Conservation (phyloP, 2,329 filamentous ascomycete species). For the Cryphonectria japonica region DNA sequence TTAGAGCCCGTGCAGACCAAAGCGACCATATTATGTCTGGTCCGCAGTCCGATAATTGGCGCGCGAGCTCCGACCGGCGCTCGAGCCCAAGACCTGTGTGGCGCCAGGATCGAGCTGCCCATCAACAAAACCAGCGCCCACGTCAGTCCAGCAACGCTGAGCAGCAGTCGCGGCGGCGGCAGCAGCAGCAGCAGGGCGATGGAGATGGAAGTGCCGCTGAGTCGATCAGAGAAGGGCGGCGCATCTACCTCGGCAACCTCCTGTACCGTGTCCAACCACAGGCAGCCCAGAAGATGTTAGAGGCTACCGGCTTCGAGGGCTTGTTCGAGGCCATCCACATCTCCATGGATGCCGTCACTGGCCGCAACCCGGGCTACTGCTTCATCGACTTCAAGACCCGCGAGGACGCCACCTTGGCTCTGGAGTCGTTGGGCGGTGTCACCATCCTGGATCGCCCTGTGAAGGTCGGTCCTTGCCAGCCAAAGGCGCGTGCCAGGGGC, state of each 20-base stretch:
- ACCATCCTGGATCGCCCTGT: constrained; percentile 61
- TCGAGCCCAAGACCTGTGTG: neutral
- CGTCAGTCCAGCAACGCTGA: neutral
- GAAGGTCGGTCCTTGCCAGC: constrained; percentile 67
- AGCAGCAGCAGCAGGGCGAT: neutral
- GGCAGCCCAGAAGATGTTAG: constrained; percentile 42
- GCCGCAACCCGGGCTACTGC: constrained; percentile 71
- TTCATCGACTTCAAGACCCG: constrained; percentile 50
- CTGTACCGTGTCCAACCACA: constrained; percentile 53
- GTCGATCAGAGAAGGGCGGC: constrained; percentile 36
- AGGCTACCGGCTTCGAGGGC: constrained; percentile 39
- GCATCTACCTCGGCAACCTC: constrained; percentile 69
- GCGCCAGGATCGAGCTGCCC: neutral
- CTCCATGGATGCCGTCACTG: constrained; percentile 68
- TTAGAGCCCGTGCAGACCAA: neutral
- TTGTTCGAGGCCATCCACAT: constrained; percentile 64
- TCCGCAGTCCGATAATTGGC: neutral
- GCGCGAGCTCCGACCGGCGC: neutral
- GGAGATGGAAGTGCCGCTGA: neutral
- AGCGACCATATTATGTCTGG: neutral
- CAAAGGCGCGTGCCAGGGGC: constrained; percentile 43
- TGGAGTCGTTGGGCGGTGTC: constrained; percentile 58
- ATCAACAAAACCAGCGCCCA: neutral
- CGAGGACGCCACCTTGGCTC: constrained; percentile 60
- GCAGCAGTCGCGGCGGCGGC: neutral